Evolutionary conservation across 2,329 filamentous ascomycete genomes (phyloP).

Genomic region (Cladosporium phlei): DNA sequence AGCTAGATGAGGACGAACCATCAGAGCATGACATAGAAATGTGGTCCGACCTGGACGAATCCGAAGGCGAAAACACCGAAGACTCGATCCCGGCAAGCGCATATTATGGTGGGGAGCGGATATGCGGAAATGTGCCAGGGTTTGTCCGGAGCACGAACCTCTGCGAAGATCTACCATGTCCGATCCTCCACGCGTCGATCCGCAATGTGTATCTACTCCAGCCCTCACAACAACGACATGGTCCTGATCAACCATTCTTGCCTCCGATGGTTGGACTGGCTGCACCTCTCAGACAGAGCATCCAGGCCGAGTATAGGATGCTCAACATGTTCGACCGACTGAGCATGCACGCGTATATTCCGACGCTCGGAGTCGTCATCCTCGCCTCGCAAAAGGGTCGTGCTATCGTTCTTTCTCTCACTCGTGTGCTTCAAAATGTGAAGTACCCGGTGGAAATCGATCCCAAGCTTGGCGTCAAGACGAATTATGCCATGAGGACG

Average conservation of each 20-base stretch:
- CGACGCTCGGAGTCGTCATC: slow-evolving; percentile 65
- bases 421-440: slow-evolving; percentile 30
- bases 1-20: not conserved
- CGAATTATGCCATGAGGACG: slow-evolving; percentile 46
- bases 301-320: slow-evolving; percentile 23
- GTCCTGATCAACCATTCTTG: slow-evolving; percentile 11
- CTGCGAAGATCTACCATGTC: slow-evolving; percentile 32
- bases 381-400: slow-evolving; percentile 63
- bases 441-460: slow-evolving; percentile 14
- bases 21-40: slow-evolving; percentile 1
- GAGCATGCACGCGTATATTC: slow-evolving; percentile 60
- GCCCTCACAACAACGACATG: slow-evolving; percentile 17
- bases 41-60: slow-evolving; percentile 17
- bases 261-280: slow-evolving; percentile 35
- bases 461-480: slow-evolving; percentile 16
- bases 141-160: slow-evolving; percentile 24
- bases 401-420: slow-evolving; percentile 59
- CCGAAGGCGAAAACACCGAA: slow-evolving; percentile 26
- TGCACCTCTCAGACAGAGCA: slow-evolving; percentile 31
- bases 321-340: slow-evolving; percentile 47
- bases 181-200: slow-evolving; percentile 39
- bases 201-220: slow-evolving; percentile 43
- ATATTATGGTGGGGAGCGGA: slow-evolving; percentile 25
- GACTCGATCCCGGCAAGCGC: slow-evolving; percentile 21
- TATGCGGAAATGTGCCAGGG: slow-evolving; percentile 25